Evolutionary conservation across 352 stramenopile species (phyloP).

Genomic region (Pythium phragmiticola): DNA sequence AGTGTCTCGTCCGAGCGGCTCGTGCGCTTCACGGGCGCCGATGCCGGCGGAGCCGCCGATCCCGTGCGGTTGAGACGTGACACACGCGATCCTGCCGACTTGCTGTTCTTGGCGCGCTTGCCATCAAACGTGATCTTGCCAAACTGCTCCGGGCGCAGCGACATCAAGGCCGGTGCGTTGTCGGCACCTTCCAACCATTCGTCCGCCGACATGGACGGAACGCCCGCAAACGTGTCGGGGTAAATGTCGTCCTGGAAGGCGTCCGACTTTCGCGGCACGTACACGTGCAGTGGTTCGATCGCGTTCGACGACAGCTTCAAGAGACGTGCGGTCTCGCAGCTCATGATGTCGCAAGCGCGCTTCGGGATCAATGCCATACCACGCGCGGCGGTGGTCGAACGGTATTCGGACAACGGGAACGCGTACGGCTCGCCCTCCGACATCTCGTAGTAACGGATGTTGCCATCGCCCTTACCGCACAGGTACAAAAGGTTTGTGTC

Average conservation of each 20-base stretch:
- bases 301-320: conserved; percentile 96
- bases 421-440: conserved; percentile 94
- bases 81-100: conserved; percentile 26
- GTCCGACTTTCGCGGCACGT: conserved; percentile 98
- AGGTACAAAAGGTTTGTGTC: conserved; percentile 99
- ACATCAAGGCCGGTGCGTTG: conserved; percentile 92
- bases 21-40: conserved; percentile 29
- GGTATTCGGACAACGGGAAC: conserved; percentile 94
- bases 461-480: conserved; percentile 97
- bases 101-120: conserved; percentile 52
- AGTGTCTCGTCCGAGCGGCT: conserved; percentile 39
- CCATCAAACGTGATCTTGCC: conserved; percentile 87
- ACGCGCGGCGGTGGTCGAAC: conserved; percentile 94
- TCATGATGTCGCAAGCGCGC: conserved; percentile 97
- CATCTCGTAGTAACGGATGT: conserved; percentile 99
- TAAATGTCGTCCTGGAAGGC: conserved; percentile 99
- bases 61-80: conserved; percentile 31
- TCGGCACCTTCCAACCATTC: conserved; percentile 95
- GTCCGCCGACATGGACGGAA: conserved; percentile 94
- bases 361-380: conserved; percentile 99
- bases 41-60: conserved; percentile 22
- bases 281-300: conserved; percentile 96
- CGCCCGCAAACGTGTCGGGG: conserved; percentile 93
- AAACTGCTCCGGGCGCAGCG: conserved; percentile 89
- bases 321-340: conserved; percentile 95